Base-by-base conservation (phyloP, 345 rosid species). In the Lepidium aucheri region DNA sequence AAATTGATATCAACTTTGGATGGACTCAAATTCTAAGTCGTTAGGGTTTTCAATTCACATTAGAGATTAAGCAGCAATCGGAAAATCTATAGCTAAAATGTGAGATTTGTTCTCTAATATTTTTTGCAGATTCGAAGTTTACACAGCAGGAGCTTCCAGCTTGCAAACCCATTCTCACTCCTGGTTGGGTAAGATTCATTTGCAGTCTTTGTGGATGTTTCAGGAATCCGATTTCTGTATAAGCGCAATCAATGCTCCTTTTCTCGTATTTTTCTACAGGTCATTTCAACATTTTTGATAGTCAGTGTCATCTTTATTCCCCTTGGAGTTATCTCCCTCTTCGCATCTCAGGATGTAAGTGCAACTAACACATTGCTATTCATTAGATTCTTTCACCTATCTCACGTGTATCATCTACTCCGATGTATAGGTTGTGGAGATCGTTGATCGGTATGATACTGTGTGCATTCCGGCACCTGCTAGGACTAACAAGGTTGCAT, bases 81-180 rank as follows among this genome's bases (percentile, higher is more conserved):
- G n/a, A 5, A 35, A 14, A 24, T 15, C 50, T 5, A 28, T 26
- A 53, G 7, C 60, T 60, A 26, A 59, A 35, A 30, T 28, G 12
- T 69, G 32, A 18, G 17, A 11, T 53, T 60, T 43, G 28, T 34
- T 69, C 3, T 39, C 40, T 7, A 22, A 70, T 38, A 8, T 55
- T 43, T 46, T 36, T 69, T 79, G 52, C 88, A 94, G 99, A 90
- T 81, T 94, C 97, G 2, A 89, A 70, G 77, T 94, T 94, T 74
- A 88, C 96, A 10, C 99, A 94, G 51, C 99, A 90, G 75, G 99
- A 94, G 74, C 97, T 94, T 69, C 97, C 97, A 13, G 99, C 99
- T 74, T 95, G 99, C 83, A 95, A 95, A 79, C 99, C 99, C 8
- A 95, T 94, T 68, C 96, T 94, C 10, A 94, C 99, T 0, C 99